Conservation (phyloP, 306 rosid species). For the Pueraria montana region DNA sequence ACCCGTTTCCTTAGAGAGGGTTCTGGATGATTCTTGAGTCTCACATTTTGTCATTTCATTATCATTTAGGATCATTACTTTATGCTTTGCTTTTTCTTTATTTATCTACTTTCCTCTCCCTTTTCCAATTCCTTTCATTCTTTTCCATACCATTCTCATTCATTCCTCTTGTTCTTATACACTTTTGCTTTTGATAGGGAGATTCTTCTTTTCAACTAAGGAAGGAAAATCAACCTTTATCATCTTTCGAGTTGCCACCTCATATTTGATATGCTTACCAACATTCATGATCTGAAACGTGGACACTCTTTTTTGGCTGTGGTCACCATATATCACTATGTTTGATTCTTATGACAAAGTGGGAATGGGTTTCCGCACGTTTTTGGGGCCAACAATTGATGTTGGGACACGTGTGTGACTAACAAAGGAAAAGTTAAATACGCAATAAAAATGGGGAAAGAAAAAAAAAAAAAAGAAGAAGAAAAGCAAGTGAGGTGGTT, state of each 20-base stretch:
- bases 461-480: neutral
- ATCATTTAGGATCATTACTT: conserved; percentile 26
- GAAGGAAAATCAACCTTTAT: conserved; percentile 21
- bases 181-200: conserved; percentile 19
- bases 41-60: neutral
- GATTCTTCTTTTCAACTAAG: conserved; percentile 40
- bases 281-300: conserved; percentile 30
- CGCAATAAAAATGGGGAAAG: conserved; percentile 13
- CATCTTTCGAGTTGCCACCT: conserved; percentile 19
- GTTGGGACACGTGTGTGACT: neutral
- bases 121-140: conserved; percentile 22
- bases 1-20: neutral
- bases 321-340: neutral
- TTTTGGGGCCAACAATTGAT: neutral
- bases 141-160: neutral
- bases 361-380: neutral
- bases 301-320: conserved; percentile 10
- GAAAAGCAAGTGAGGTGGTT: neutral
- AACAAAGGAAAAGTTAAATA: conserved; percentile 27
- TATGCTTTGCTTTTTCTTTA: conserved; percentile 5
- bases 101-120: conserved; percentile 36
- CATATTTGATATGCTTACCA: neutral
- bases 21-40: conserved; percentile 47
- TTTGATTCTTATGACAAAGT: neutral
- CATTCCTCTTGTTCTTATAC: neutral